Base-by-base conservation (phyloP, 371 early-diverging fungal species). In the Mucor irregularis region DNA sequence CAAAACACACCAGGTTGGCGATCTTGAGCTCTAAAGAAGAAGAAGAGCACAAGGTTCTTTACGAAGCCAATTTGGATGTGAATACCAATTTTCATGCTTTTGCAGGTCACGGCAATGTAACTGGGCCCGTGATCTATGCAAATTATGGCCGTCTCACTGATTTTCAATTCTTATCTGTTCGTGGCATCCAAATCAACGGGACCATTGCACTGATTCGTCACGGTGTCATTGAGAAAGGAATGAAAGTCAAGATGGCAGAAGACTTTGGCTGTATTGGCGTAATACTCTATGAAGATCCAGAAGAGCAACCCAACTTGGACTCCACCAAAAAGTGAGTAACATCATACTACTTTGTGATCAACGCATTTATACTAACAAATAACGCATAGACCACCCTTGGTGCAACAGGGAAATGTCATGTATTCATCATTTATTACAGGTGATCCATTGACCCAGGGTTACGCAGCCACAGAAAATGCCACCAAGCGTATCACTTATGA, bases 361-460 rank as follows among this genome's bases (percentile, higher is more conserved):
- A n/a, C n/a, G n/a, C n/a, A n/a, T n/a, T n/a, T n/a, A n/a, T n/a
- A n/a, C n/a, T n/a, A n/a, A n/a, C n/a, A n/a, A n/a, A n/a, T n/a
- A n/a, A n/a, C n/a, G n/a, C n/a, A n/a, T 28, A 25, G 71, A 21
- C 78, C 78, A 14, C 66, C 76, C 24, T 24, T 24, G 9, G 40
- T 47, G 19, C 82, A 85, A 53, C 77, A 86, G 7, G 86, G 84
- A 10, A 78, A 82, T 5, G 88, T 83, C 1, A 74, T 73, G 58
- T 80, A 71, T 24, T 29, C 68, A 10, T 63, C 69, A 6, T 35
- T 75, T 14, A 61, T 67, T 42, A 61, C 82, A 0, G 89, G 89
- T 5, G 89, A 89, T 60, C 88, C 89, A 7, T 71, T 82, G 8
- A 89, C 89, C 0, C 86, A 85, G 7, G 84, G 82, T 6, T 75